Conservation (phyloP, 1,284 basidiomycete genomes). For the Pholiota adiposa region DNA sequence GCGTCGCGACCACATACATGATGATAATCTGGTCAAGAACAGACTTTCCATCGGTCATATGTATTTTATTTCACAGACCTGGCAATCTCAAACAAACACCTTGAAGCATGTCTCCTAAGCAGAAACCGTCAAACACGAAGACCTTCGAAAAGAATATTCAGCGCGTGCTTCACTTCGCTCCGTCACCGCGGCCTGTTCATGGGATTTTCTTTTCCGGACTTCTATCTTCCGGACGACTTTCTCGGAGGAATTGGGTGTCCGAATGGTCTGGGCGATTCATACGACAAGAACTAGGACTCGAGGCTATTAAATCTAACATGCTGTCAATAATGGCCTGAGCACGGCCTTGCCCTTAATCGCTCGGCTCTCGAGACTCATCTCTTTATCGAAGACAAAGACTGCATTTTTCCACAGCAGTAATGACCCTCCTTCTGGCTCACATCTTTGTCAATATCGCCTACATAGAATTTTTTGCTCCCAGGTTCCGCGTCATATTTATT, state of each 20-base stretch:
- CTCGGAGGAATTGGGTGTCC: not conserved
- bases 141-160: no score
- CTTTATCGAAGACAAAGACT: no score
- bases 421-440: not conserved
- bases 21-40: not conserved
- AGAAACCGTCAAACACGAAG: no score
- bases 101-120: no score
- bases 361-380: no score
- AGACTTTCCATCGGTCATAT: no score
- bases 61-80: no score
- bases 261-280: not conserved
- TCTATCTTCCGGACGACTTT: not conserved
- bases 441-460: not conserved
- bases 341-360: no score
- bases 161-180: no score
- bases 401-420: no score
- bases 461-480: not conserved
- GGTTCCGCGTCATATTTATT: not conserved
- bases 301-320: not conserved
- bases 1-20: slow-evolving; percentile 7
- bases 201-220: not conserved
- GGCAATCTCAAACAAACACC: no score
- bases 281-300: not conserved
- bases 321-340: not conserved
- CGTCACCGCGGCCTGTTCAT: no score